Evolutionary conservation across 2,329 filamentous ascomycete genomes (phyloP), one percentile per base, ranked within the genome.

Genomic region (Epichloe brachyelytri): DNA sequence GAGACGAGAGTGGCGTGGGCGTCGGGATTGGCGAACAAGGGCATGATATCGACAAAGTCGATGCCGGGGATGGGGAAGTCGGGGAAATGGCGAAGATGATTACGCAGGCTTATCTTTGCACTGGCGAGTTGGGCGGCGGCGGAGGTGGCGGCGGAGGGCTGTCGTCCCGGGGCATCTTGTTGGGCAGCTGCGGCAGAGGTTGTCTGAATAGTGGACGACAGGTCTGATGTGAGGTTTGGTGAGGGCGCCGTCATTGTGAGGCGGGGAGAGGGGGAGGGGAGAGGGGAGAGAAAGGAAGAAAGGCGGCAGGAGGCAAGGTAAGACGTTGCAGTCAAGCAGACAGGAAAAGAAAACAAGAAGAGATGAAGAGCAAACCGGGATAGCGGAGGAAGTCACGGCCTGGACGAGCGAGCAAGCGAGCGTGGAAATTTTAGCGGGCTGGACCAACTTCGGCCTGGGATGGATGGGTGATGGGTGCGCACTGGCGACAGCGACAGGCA

Each of bases 21-120:
- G 48, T 68, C 65, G 51, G 83, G 82, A 64, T 88, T 78, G 66
- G 87, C 82, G 75, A 98, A 97, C 65, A 97, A 84, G 55, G 93
- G 93, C 69, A 98, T 84, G 71, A 98, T 97, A 67, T 98, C 93
- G 74, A 96, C 88, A 71, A 98, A 98, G 63, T 95, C 78, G 65
- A 98, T 91, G 68, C 93, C 91, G 44, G 86, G 83, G 58, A 85
- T 83, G 53, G 91, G 91, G 73, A 96, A 97, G 76, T 97, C 88
- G 63, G 83, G 81, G 73, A 88, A 95, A 68, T 89, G 83, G 69
- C 87, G 86, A 60, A 97, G 80, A 54, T 85, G 80, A 59, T 72
- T 70, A 65, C 82, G 71, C 76, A 76, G 90, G 77, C 71, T 85
- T 77, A 82, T 72, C 78, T 82, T 79, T 76, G 76, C 76, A 80